A percentile compares a stretch with the other conserved stretches of the same genome.
Evolutionary conservation across 2,329 filamentous ascomycete species (phyloP).

Genomic region (Alternaria burnsii): DNA sequence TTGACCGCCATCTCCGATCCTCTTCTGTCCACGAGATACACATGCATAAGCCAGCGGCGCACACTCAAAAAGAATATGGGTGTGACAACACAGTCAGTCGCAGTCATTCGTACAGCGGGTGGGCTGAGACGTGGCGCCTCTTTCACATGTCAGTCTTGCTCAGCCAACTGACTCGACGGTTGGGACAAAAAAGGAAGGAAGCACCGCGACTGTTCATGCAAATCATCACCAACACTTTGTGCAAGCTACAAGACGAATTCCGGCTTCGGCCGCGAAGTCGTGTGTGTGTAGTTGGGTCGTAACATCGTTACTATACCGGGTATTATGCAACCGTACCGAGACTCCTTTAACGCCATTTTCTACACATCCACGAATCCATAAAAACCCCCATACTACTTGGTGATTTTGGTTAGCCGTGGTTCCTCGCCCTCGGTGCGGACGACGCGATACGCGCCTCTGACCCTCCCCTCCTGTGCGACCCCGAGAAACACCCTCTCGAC

Average conservation of each 20-base stretch:
- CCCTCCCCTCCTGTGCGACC: constrained; percentile 2
- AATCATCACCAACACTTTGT: not conserved
- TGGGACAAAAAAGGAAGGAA: constrained; percentile 3
- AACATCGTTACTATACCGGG: not conserved
- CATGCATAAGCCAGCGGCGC: constrained; percentile 18
- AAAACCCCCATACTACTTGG: not conserved
- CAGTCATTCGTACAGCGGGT: constrained; percentile 4
- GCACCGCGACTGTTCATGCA: not conserved
- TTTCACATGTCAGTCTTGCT: constrained; percentile 17
- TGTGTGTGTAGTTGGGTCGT: not conserved
- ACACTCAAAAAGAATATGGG: constrained; percentile 8
- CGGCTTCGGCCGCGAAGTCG: not conserved
- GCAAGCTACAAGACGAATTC: not conserved
- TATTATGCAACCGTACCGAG: not conserved
- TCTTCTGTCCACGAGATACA: constrained; percentile 25
- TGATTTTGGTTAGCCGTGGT: constrained; percentile 19
- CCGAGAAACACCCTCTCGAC: constrained; percentile 31
- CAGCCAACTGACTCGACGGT: not conserved
- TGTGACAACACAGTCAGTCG: not conserved
- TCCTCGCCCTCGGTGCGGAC: constrained; percentile 24
- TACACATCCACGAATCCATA: not conserved
- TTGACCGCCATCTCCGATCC: constrained; percentile 11
- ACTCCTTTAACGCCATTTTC: not conserved
- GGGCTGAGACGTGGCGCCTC: constrained; percentile 6
- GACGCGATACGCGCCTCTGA: constrained; percentile 28